Percentiles rank a stretch among this genome's conserved stretches.
Conservation (phyloP, 768 basidiomycete species). For the Tylopilus sp. region DNA sequence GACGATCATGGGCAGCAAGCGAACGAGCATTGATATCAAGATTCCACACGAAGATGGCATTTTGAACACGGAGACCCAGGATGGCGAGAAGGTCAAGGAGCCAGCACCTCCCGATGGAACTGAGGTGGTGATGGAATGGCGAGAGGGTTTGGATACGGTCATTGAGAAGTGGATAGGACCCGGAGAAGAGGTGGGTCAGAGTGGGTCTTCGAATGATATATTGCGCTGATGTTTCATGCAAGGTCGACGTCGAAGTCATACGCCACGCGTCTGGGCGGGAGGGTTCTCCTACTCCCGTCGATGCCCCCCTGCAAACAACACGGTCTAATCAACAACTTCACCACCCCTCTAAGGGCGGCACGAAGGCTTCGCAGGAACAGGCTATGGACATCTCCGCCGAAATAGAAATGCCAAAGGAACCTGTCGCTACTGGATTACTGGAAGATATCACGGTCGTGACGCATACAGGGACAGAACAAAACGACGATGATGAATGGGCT, state of each 20-base stretch:
- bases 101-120: constrained; percentile 46
- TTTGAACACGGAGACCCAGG: constrained; percentile 9
- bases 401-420: constrained; percentile 13
- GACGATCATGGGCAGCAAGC: constrained; percentile 26
- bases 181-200: constrained; percentile 61
- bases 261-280: constrained; percentile 36
- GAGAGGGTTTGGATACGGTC: constrained; percentile 64
- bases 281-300: not conserved
- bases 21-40: constrained; percentile 12
- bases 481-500: constrained; percentile 61
- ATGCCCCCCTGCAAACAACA: constrained; percentile 1
- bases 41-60: constrained; percentile 5
- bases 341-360: constrained; percentile 15
- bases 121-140: constrained; percentile 51
- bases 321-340: constrained; percentile 13
- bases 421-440: not conserved
- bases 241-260: constrained; percentile 66
- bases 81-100: constrained; percentile 24
- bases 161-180: constrained; percentile 58
- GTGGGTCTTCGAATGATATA: not conserved
- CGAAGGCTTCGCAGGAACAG: constrained; percentile 26
- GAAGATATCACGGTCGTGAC: constrained; percentile 5
- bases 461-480: constrained; percentile 18
- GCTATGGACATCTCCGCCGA: constrained; percentile 15
- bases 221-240: constrained; percentile 14